Base-by-base conservation (phyloP, 495 filamentous ascomycete species). In the Tirmania nivea region DNA sequence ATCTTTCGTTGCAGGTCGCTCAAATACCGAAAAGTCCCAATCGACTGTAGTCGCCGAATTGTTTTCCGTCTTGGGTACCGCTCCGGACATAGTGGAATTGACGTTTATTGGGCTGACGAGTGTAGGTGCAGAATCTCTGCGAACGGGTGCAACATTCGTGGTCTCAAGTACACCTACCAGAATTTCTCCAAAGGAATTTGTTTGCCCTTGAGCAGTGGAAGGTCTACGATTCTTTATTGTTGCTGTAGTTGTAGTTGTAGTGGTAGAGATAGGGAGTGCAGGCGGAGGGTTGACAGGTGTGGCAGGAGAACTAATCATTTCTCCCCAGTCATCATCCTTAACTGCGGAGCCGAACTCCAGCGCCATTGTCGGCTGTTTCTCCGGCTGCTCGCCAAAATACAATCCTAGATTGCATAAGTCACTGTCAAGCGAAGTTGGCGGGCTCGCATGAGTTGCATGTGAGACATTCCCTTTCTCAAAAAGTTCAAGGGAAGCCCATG, bases 251-350 rank as follows among this genome's bases (percentile, higher is more conserved):
- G 59, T 47, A 11, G 60, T 49, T 50, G 53, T 48, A 51, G 50
- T 14, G 36, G 47, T 51, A 48, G 50, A 8, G 47, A 52, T 53
- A 42, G 35, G 50, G 11, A n/a, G 54, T 55, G 35, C 51, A 52
- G 1, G 55, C 37, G 17, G 57, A 52, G 9, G 50, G 48, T 10
- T 51, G 12, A 21, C 48, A 39, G 60, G 52, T 52, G 50, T 55
- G 36, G 50, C 35, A 52, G 66, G 65, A 2, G 66, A 65, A 52
- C 65, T 58, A 34, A 68, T 59, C 64, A 68, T 66, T 54, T 68
- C 66, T 11, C 67, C 67, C 67, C 67, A 69, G 37, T 69, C 67
- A 36, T 68, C 64, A 37, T 66, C 65, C 14, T 68, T 66, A 37
- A 61, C 61, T 31, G 25, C 25, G 25, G 25, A 31, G 25, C 25